Evolutionary conservation across 1,139 yeast genomes (phyloP), one percentile per base, ranked within the genome.

Genomic region (Nakaseomyces glabratus): DNA sequence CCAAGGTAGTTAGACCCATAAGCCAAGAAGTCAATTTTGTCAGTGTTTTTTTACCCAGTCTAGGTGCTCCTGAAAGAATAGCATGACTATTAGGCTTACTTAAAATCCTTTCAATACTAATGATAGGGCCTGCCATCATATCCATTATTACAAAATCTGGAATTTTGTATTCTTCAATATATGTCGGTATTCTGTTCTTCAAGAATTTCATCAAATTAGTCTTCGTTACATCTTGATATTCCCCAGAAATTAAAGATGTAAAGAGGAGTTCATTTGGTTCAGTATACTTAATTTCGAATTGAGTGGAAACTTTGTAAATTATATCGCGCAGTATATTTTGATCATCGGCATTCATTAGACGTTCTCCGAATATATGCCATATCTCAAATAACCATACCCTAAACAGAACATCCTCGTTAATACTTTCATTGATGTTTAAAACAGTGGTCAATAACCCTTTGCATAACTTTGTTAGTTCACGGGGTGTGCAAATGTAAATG

Each of bases 11-110:
- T 16, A 84, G 55, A 0, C 95, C 96, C 52, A 82, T 82, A 63
- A 86, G 73, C 97, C 97, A 90, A 0, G 94, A 76, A 4, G 84
- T 95, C 65, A 90, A 88, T 41, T 76, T 71, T 0, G 84, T 67
- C 30, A 86, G 51, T 0, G 93, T 79, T 0, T 84, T 69, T 56
- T 82, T 84, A 1, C 97, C 97, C 47, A 88, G 73, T 1, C 93
- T 73, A 40, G 85, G 71, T 2, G 84, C 74, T 0, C 97, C 98
- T n/a, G 84, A 82, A 33, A 90, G 56, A 44, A 90, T 82, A 66
- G 82, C 61, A 58, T 90, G 97, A 0, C 97, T 97, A 48, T 86
- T 96, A 0, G 81, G 77, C 51, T 86, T 95, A 40, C 78, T 68
- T 37, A 90, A 57, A 0, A 85, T 93, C 38, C 97, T 63, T 50